Conservation (phyloP, 2,329 filamentous ascomycete genomes). For the Talaromyces piceae region DNA sequence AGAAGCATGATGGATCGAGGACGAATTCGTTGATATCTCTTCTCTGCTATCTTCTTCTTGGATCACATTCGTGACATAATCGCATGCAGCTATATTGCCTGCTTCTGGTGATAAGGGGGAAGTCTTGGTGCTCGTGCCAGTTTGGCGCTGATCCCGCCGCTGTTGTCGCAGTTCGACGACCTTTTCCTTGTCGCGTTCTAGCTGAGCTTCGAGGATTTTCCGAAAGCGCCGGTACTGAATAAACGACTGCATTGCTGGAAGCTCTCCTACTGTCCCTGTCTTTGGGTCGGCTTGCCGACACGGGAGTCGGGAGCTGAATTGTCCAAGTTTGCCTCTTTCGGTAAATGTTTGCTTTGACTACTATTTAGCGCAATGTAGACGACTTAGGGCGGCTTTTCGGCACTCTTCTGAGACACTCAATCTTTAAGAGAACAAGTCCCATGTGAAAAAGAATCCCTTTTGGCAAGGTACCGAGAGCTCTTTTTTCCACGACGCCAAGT, state of each 20-base stretch:
- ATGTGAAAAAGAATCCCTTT: neutral
- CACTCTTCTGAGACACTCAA: neutral
- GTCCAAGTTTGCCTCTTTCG: neutral
- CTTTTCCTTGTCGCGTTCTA: conserved; percentile 14
- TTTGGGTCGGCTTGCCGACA: neutral
- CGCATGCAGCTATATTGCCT: conserved; percentile 1
- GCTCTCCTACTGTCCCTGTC: no score
- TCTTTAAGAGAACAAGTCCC: neutral
- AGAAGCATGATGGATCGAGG: neutral
- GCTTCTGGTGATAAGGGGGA: conserved; percentile 4
- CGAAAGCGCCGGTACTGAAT: conserved; percentile 20
- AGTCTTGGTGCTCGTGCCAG: neutral
- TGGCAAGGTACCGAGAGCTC: neutral
- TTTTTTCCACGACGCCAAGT: neutral
- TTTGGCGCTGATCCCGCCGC: conserved; percentile 9
- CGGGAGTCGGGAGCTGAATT: neutral
- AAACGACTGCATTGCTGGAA: conserved; percentile 20
- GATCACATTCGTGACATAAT: neutral
- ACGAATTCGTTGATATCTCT: neutral
- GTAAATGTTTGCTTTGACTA: neutral
- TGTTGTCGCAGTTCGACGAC: conserved; percentile 14
- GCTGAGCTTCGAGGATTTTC: conserved; percentile 16
- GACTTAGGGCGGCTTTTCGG: neutral
- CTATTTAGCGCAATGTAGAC: neutral
- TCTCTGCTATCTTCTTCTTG: neutral